Conservation (phyloP, 2,329 filamentous ascomycete species). For the Beauveria medogensis region DNA sequence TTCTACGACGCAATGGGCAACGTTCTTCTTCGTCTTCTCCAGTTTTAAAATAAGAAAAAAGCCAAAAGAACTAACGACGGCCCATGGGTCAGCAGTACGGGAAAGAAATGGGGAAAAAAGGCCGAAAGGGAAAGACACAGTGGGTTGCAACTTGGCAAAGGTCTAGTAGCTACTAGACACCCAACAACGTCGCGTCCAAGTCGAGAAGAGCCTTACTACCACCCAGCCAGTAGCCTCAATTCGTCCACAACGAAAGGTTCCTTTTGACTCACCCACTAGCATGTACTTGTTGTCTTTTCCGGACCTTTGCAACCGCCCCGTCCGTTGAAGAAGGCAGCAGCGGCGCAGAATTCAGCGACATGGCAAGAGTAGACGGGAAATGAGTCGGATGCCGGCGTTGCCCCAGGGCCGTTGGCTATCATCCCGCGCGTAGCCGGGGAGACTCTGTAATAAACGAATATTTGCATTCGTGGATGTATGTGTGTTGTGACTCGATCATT, state of each 20-base stretch:
- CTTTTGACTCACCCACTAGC: constrained; percentile 3
- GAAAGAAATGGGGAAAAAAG: background rate
- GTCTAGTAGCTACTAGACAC: background rate
- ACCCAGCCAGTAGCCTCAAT: background rate
- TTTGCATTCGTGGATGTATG: constrained; percentile 4
- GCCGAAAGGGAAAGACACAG: background rate
- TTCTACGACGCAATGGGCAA: background rate
- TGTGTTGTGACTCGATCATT: constrained; percentile 4
- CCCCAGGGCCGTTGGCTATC: background rate
- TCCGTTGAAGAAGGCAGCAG: constrained; percentile 7
- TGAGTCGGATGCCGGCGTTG: background rate
- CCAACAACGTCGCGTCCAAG: background rate
- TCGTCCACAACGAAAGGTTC: background rate
- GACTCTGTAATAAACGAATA: background rate
- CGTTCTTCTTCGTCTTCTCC: too few species aligned
- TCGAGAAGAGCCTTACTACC: background rate
- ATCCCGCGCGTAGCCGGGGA: background rate
- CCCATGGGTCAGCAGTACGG: background rate
- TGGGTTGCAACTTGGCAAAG: background rate
- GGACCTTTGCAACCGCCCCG: background rate
- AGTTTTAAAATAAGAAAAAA: background rate
- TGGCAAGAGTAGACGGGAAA: background rate
- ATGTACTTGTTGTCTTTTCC: background rate
- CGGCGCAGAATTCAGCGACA: background rate
- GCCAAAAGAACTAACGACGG: background rate